These are phyloP conservation scores for Strobilomyces dryophilus DNA, from an alignment of 768 basidiomycete genomes.

Conservation along the genomic window DNA sequence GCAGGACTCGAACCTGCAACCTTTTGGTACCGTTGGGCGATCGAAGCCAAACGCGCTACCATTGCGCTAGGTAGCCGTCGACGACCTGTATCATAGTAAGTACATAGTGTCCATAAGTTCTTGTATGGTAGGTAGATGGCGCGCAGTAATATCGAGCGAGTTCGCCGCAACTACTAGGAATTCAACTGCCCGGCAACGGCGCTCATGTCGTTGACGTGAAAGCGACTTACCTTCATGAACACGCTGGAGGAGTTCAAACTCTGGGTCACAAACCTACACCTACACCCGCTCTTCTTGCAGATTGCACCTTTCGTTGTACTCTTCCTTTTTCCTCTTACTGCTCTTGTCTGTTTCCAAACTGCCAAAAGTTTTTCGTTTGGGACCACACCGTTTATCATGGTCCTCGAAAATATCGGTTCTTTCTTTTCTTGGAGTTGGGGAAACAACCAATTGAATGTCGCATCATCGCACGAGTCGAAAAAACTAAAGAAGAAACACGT, in stretches of 20 bases:
- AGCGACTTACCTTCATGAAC: constrained; percentile 38
- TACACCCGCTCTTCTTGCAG: constrained; percentile 48
- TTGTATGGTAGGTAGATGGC: background rate
- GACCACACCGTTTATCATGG: constrained; percentile 39
- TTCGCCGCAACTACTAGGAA: constrained; percentile 17
- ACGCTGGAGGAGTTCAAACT: constrained; percentile 36
- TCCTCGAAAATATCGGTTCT: constrained; percentile 53
- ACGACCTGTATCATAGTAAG: rapidly evolving
- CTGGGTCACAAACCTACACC: constrained; percentile 37
- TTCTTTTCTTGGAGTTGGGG: constrained; percentile 65
- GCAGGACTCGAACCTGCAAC: constrained; percentile 97
- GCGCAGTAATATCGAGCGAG: constrained; percentile 16
- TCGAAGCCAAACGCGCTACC: constrained; percentile 96
- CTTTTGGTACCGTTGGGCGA: constrained; percentile 76
- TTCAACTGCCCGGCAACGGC: constrained; percentile 12
- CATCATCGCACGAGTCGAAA: constrained; percentile 33
- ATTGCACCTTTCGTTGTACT: constrained; percentile 53
- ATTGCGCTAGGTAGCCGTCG: constrained; percentile 81
- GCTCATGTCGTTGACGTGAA: constrained; percentile 31
- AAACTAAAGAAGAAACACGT: constrained; percentile 47
- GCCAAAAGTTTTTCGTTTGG: constrained; percentile 27
- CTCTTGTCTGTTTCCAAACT: constrained; percentile 30
- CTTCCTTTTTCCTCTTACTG: constrained; percentile 38
- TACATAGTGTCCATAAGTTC: background rate
- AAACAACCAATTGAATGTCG: constrained; percentile 20